Conservation (phyloP, 495 filamentous ascomycete genomes). For the Daldinia concentrica region DNA sequence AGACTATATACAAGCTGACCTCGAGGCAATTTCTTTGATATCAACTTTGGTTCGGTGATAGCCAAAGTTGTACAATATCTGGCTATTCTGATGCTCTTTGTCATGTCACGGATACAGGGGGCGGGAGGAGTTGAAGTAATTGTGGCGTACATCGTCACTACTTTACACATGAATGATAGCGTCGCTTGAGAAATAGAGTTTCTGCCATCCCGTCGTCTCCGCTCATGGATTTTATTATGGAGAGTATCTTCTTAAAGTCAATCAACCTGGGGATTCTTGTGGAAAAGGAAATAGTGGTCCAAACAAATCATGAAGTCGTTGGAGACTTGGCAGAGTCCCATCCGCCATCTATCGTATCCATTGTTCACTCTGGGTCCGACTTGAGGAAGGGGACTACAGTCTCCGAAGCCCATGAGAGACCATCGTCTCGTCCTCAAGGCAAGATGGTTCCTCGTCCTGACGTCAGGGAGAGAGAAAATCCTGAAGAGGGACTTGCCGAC, state of each 20-base stretch:
- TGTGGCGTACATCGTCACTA: slow-evolving; percentile 27
- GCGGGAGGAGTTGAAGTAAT: slow-evolving; percentile 25
- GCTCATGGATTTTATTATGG: slow-evolving; percentile 30
- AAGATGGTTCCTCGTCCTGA: slow-evolving; percentile 38
- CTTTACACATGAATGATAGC: slow-evolving; percentile 29
- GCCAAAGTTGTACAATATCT: background rate
- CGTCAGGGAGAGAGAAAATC: slow-evolving; percentile 18
- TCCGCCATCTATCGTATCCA: slow-evolving; percentile 32
- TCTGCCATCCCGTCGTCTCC: slow-evolving; percentile 26
- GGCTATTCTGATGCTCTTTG: slow-evolving; percentile 14
- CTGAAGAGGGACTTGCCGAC: slow-evolving; percentile 49
- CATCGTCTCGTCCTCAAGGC: slow-evolving; percentile 1
- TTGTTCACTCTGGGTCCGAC: slow-evolving; percentile 17
- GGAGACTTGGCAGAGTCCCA: slow-evolving; percentile 14
- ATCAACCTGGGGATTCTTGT: slow-evolving; percentile 35
- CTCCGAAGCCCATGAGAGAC: slow-evolving; percentile 9
- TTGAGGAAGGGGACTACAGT: slow-evolving; percentile 8
- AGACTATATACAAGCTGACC: background rate
- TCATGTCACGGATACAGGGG: slow-evolving; percentile 22
- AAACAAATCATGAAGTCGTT: slow-evolving; percentile 24
- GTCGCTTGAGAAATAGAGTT: slow-evolving; percentile 31
- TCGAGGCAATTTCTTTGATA: background rate
- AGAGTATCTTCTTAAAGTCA: slow-evolving; percentile 27
- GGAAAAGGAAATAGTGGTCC: slow-evolving; percentile 40
- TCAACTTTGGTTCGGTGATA: background rate